phyloP scores from a whole-genome alignment of 192 early-diverging fungal genomes.

The Diversispora eburnea region DNA sequence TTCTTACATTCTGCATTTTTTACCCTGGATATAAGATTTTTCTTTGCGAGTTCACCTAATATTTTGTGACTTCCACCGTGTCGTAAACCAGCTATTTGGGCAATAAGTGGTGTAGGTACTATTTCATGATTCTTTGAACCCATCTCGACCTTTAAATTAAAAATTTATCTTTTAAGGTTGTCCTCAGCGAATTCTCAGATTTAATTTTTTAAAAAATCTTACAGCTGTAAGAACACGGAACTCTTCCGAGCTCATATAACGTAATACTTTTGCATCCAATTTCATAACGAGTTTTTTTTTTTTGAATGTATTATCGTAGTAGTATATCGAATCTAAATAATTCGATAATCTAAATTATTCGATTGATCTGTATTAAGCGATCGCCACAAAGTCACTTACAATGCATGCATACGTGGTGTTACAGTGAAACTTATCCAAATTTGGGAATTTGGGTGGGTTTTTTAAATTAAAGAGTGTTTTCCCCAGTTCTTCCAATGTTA shows the following conservation, averaged over 20 bases:
- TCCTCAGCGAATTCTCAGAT: background rate
- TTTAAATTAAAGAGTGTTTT: no score
- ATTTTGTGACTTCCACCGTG: conserved; percentile 82
- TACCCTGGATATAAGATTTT: conserved; percentile 84
- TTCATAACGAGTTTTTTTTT: conserved; percentile 69
- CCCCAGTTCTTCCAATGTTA: no score
- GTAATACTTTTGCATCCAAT: conserved; percentile 88
- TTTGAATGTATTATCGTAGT: no score
- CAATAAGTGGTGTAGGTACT: conserved; percentile 88
- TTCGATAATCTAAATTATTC: no score
- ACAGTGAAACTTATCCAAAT: no score
- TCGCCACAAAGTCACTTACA: no score
- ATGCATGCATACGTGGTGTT: no score
- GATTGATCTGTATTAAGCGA: no score
- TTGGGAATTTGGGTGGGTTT: no score
- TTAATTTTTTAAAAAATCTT: conserved; percentile 15
- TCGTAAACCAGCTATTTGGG: conserved; percentile 89
- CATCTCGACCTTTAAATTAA: conserved; percentile 71
- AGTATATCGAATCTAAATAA: no score
- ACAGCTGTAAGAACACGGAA: conserved; percentile 95
- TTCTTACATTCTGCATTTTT: conserved; percentile 74
- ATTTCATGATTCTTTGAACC: conserved; percentile 98
- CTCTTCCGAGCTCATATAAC: conserved; percentile 91
- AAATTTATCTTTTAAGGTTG: background rate
- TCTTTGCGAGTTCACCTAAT: conserved; percentile 82